Percentiles rank a stretch among this genome's conserved stretches.
phyloP scores from a whole-genome alignment of 345 rosid species.

The Atalantia buxifolia region DNA sequence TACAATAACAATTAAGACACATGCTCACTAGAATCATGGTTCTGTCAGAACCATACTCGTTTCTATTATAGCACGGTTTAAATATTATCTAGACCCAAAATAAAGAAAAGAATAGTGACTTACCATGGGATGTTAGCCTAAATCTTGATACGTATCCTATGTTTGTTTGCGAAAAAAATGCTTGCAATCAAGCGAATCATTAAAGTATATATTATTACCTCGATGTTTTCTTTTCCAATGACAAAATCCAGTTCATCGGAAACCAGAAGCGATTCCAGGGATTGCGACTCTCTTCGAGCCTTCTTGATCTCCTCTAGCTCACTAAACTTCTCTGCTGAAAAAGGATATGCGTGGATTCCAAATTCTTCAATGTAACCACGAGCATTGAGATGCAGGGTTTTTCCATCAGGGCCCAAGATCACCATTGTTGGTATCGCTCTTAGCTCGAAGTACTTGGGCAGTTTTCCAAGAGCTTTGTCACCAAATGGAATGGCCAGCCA shows the following conservation, averaged over 20 bases:
- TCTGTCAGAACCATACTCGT: too few species aligned
- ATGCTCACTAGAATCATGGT: too few species aligned
- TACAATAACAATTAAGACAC: too few species aligned
- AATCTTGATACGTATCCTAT: too few species aligned
- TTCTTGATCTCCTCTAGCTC: slow-evolving; percentile 28
- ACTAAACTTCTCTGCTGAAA: slow-evolving; percentile 33
- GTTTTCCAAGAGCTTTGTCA: slow-evolving; percentile 25
- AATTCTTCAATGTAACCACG: slow-evolving; percentile 30
- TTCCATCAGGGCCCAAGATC: slow-evolving; percentile 34
- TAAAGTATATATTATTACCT: too few species aligned
- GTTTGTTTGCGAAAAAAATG: too few species aligned
- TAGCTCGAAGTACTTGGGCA: slow-evolving; percentile 30
- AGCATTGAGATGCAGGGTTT: slow-evolving; percentile 32
- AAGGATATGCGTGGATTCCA: slow-evolving; percentile 40
- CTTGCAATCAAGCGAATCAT: too few species aligned
- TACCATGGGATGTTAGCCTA: too few species aligned
- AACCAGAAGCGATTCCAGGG: slow-evolving; percentile 35
- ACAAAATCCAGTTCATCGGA: slow-evolving; percentile 29
- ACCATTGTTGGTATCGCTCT: slow-evolving; percentile 36
- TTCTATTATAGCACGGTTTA: too few species aligned
- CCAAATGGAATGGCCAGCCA: slow-evolving; percentile 37
- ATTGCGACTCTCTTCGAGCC: slow-evolving; percentile 31
- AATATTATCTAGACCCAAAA: too few species aligned
- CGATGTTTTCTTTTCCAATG: slow-evolving; percentile 23
- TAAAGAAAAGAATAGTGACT: too few species aligned